Base-by-base conservation (phyloP, 345 rosid genomes). In the Trapa bicornis region DNA sequence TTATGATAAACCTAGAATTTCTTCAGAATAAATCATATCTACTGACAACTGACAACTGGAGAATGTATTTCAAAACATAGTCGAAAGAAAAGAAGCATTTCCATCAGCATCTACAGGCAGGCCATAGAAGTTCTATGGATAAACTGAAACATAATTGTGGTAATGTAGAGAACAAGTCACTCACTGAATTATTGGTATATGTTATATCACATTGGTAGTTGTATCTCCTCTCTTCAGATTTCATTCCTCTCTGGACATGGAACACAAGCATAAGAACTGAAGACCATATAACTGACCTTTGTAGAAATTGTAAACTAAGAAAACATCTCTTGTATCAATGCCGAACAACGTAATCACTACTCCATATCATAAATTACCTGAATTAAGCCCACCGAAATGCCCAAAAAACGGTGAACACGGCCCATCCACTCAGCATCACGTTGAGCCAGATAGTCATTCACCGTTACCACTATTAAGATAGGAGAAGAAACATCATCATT, bases 341-440 rank as follows among this genome's bases (percentile, higher is more conserved):
- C 4, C 38, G 35, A 4, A 7, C 10, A 32, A 33, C 13, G 9
- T 33, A 35, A 58, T 6, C 9, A 32, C 14, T 32, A 3, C 37
- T 32, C 56, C 35, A 5, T 58, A 33, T 58, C 4, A 16, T 41
- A 33, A 65, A 37, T 22, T 64, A 89, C 98, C 96, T 89, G 96
- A 76, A 92, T 85, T 70, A 92, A 90, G 79, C 98, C 98, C 68
- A 92, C 96, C 66, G 98, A 89, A 75, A 92, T 93, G 72, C 96
- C 96, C 76, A 92, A 78, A 77, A 80, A 92, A 66, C 85, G 86
- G 83, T 92, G 93, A 78, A 92, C 91, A 73, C 93, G 96, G 41
- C 96, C 98, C 98, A 92, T 92, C 98, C 98, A 92, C 72, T 92
- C 96, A 74, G 98, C 98, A 84, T 92, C 98, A 68, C 98, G 96